A percentile compares a stretch with the other conserved stretches of the same genome.
These are phyloP conservation scores for Globisporangium yorkense DNA, from an alignment of 352 stramenopile genomes.

Conservation along the genomic window DNA sequence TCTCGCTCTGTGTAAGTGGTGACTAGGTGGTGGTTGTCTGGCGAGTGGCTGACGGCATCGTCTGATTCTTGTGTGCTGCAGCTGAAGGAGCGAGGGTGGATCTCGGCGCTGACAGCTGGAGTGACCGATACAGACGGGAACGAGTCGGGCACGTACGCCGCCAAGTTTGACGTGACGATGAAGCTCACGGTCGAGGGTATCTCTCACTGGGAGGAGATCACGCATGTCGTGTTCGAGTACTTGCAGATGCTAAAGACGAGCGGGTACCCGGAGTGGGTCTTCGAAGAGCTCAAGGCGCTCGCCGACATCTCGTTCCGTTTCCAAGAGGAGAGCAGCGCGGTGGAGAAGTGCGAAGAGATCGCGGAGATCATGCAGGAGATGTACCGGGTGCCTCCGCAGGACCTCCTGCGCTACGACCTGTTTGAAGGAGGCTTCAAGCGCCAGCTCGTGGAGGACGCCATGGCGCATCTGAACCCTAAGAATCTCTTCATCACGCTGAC, in stretches of 20 bases:
- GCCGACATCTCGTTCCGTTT: conserved; percentile 72
- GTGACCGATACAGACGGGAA: conserved; percentile 71
- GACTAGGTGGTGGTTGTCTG: neutral
- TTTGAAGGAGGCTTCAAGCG: conserved; percentile 49
- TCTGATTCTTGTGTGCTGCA: conserved; percentile 13
- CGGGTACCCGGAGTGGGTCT: conserved; percentile 59
- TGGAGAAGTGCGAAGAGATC: conserved; percentile 65
- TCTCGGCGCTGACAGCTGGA: conserved; percentile 65
- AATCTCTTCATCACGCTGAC: conserved; percentile 51
- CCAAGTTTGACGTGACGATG: conserved; percentile 70
- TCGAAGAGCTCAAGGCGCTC: conserved; percentile 63
- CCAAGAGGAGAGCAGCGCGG: conserved; percentile 60
- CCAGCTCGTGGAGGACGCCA: conserved; percentile 29
- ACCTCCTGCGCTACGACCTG: conserved; percentile 60
- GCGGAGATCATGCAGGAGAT: conserved; percentile 74
- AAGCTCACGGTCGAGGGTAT: conserved; percentile 63
- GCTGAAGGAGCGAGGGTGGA: conserved; percentile 76
- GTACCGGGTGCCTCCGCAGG: conserved; percentile 40
- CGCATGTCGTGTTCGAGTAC: conserved; percentile 63
- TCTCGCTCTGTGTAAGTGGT: neutral
- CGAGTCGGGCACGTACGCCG: conserved; percentile 56
- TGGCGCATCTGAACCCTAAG: conserved; percentile 38
- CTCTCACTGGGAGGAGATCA: conserved; percentile 53
- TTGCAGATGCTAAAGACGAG: conserved; percentile 46
- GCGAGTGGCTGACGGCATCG: neutral